phyloP scores from a whole-genome alignment of 2,329 filamentous ascomycete species.

The Albophoma yamanashiensis region DNA sequence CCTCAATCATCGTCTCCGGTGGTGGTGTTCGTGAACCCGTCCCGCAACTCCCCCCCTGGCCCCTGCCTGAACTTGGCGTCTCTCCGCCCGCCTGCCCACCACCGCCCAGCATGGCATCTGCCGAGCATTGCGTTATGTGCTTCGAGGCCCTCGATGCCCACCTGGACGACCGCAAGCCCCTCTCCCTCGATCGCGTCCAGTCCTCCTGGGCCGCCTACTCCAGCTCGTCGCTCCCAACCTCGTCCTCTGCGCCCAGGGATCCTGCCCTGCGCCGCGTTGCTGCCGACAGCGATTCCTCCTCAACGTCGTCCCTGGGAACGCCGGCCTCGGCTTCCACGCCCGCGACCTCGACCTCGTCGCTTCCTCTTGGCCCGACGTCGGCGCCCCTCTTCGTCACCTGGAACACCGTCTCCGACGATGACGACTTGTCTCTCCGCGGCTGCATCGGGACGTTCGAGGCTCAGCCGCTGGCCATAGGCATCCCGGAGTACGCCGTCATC shows the following conservation, averaged over 20 bases:
- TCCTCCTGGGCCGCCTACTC: slow-evolving; percentile 44
- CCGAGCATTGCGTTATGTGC: slow-evolving; percentile 82
- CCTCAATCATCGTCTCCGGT: not conserved
- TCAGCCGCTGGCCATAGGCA: slow-evolving; percentile 59
- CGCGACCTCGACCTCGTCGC: slow-evolving; percentile 31
- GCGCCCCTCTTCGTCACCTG: slow-evolving; percentile 89
- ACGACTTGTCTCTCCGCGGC: slow-evolving; percentile 58
- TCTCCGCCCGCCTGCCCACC: not conserved
- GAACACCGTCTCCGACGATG: slow-evolving; percentile 52
- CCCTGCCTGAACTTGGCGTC: slow-evolving; percentile 1
- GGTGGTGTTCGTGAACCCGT: not conserved
- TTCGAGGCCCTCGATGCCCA: slow-evolving; percentile 77
- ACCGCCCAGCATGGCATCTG: slow-evolving; percentile 59
- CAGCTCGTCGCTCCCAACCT: slow-evolving; percentile 6
- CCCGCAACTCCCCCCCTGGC: not conserved
- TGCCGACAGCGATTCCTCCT: slow-evolving; percentile 17
- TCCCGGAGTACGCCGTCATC: slow-evolving; percentile 73
- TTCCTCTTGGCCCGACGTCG: slow-evolving; percentile 27
- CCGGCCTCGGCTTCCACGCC: slow-evolving; percentile 33
- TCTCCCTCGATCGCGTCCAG: slow-evolving; percentile 60
- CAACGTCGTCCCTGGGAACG: slow-evolving; percentile 24
- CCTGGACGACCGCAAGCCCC: slow-evolving; percentile 57
- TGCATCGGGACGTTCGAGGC: slow-evolving; percentile 94
- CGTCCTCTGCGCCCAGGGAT: slow-evolving; percentile 18
- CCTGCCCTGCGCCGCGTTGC: slow-evolving; percentile 32